Percentiles rank a stretch among this genome's conserved stretches.
Conservation (phyloP, 2,329 filamentous ascomycete genomes). For the Scedosporium aurantiacum region DNA sequence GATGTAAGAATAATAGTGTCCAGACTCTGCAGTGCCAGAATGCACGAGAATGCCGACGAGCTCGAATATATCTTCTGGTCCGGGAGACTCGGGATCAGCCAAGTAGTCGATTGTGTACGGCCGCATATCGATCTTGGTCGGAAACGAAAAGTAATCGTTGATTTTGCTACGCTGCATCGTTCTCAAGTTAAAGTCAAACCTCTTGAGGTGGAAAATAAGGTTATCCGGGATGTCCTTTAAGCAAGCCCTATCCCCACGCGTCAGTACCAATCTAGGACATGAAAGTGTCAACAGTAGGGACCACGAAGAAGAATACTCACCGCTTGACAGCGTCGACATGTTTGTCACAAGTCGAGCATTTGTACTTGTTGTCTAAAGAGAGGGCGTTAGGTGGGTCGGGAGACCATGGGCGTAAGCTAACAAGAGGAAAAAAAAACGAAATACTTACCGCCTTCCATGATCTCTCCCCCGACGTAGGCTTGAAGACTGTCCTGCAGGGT, state of each 20-base stretch:
- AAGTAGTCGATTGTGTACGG: constrained; percentile 84
- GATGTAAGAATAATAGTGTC: constrained; percentile 95
- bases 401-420: not conserved
- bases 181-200: constrained; percentile 70
- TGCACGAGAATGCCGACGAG: constrained; percentile 93
- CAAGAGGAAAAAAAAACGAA: not conserved
- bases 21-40: constrained; percentile 82
- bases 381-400: constrained; percentile 13
- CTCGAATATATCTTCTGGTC: constrained; percentile 69
- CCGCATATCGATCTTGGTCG: constrained; percentile 70
- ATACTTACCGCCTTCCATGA: constrained; percentile 70
- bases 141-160: constrained; percentile 90
- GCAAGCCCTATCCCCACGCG: constrained; percentile 52
- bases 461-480: constrained; percentile 92
- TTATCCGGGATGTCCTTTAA: constrained; percentile 89
- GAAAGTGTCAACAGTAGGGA: too few species aligned
- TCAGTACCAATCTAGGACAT: not conserved
- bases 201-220: constrained; percentile 87
- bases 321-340: constrained; percentile 90
- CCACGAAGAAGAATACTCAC: constrained; percentile 24
- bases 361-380: constrained; percentile 81
- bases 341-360: constrained; percentile 78
- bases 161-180: constrained; percentile 81
- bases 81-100: constrained; percentile 45
- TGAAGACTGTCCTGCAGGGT: constrained; percentile 77